Evolutionary conservation across 345 rosid genomes (phyloP), one percentile per base, ranked within the genome.

Genomic region (Salix udensis): DNA sequence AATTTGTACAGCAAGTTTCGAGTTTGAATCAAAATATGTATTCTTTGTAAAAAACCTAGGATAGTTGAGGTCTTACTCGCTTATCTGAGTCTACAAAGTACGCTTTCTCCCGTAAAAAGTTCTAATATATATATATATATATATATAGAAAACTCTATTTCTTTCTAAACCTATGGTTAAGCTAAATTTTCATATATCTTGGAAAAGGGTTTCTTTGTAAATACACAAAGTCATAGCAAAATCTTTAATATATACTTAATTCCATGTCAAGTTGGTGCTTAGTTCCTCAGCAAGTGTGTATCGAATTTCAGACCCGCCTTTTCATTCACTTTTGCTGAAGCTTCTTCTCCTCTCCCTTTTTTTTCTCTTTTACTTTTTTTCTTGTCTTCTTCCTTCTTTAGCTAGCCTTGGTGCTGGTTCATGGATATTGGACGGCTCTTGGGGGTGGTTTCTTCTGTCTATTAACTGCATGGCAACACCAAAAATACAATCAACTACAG

Each of bases 351-450:
- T 55, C n/a, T 36, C 65, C 19, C 24, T n/a, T n/a, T 40, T 30
- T 24, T 42, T 30, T 67, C 52, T 42, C 48, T 78, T 34, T 69
- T 76, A 1, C 44, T 40, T 40, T 34, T 34, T 31, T 66, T 72
- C 67, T 65, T 30, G 37, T 80, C 42, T 26, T 42, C 74, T 50
- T 39, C 68, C 62, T 62, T 78, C 44, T 50, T 42, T 84, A 76
- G 85, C 83, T 58, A 44, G 65, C 78, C 83, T 76, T 79, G 87
- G 85, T 68, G 82, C 89, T 90, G 93, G 98, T 91, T 94, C 83
- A 94, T 95, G 97, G 98, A 92, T 95, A 91, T 91, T 90, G 97
- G 88, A 87, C 90, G 93, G 86, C 85, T 86, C 86, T 88, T 85
- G 93, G 94, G 95, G 97, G 96, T 85, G 94, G 90, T 84, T 88